These are phyloP conservation scores for Cichorium intybus DNA, from an alignment of 140 eudicot genomes.

Conservation along the genomic window DNA sequence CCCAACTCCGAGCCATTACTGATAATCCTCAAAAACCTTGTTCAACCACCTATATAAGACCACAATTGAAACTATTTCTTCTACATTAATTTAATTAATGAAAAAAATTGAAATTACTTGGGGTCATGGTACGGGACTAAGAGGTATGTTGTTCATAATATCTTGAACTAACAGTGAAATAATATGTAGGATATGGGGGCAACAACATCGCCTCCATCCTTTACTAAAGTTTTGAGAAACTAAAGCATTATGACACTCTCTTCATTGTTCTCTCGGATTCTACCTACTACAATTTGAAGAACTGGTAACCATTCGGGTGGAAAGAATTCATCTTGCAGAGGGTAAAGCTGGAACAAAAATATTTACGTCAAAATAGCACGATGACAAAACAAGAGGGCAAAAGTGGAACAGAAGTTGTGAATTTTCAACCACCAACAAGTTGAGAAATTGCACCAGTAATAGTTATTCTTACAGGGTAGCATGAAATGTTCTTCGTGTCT, in stretches of 20 bases:
- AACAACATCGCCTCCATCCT: conserved; percentile 60
- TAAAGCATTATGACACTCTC: conserved; percentile 52
- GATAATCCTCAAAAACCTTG: conserved; percentile 66
- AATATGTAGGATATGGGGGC: conserved; percentile 60
- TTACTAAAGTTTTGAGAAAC: conserved; percentile 66
- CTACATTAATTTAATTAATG: too few relatives aligned
- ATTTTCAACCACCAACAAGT: conserved; percentile 56
- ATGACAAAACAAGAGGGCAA: too few relatives aligned
- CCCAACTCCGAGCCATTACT: conserved; percentile 69
- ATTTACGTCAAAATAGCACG: too few relatives aligned
- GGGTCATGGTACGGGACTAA: conserved; percentile 58
- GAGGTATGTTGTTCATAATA: conserved; percentile 46
- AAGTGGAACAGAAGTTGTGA: neutral
- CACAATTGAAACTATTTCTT: conserved; percentile 23
- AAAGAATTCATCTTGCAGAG: conserved; percentile 62
- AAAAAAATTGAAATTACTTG: conserved; percentile 39
- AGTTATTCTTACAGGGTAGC: conserved; percentile 66
- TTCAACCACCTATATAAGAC: conserved; percentile 54
- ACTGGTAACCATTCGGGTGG: conserved; percentile 83
- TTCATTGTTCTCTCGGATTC: conserved; percentile 42
- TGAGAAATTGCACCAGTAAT: conserved; percentile 76
- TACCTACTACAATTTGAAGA: conserved; percentile 60
- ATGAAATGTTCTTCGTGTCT: conserved; percentile 47
- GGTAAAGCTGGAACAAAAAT: neutral
- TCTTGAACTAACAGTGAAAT: conserved; percentile 44